Evolutionary conservation across 2,329 filamentous ascomycete species (phyloP), one percentile per base, ranked within the genome.

Genomic region (Cytospora paraplurivora): DNA sequence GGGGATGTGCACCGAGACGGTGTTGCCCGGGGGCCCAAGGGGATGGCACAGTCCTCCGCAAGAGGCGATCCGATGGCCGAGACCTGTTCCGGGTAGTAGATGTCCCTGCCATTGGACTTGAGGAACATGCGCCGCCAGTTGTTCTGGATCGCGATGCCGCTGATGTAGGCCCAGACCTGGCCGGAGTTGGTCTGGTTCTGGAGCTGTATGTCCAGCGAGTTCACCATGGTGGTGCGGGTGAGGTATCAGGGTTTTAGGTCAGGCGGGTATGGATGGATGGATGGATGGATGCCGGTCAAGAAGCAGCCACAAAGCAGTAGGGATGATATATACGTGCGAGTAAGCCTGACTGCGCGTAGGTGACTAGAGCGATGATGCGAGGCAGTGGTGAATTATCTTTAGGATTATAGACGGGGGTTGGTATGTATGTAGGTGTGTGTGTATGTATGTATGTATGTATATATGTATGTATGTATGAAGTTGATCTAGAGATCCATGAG

Each of bases 141-240:
- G 59, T 74, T 69, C 54, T 85, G 80, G 37, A 88, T 74, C 1
- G 85, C 84, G 32, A 81, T 79, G 12, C 87, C 87, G 4, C 85
- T 90, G 71, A 91, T 85, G 73, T 88, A 89, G 47, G 86, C 86
- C 67, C 82, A 88, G 10, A 88, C 81, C 27, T 77, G 80, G 62
- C 74, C 76, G 3, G 82, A 86, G 54, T 72, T 75, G 19, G 83
- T 84, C 64, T 79, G 78, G 72, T 89, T 89, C 65, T 81, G 77
- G 7, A 89, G 74, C 12, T 79, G 81, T 61, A 89, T 78, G 32
- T 80, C 78, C 27, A 89, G 74, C 4, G 80, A 75, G 62, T 71
- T 64, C 4, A 77, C 76, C 77, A 79, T 79, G 27, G 60, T 69
- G 62, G 17, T 17, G n/a, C n/a, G 41, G 27, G 34, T n/a, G 13